Conservation (phyloP, 805 yeast species). For the Debaryomyces hansenii region DNA sequence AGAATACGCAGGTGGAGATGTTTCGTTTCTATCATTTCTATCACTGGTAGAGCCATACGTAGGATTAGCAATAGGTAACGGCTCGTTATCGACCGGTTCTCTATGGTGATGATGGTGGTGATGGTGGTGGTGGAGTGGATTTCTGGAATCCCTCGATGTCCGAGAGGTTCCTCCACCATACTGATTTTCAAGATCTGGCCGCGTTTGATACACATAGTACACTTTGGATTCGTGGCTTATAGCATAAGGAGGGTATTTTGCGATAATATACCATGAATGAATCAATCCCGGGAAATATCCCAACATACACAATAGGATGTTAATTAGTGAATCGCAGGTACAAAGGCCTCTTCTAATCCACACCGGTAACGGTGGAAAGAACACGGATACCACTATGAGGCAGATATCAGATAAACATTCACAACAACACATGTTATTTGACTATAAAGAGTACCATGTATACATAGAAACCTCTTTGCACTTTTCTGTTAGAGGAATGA, state of each 20-base stretch:
- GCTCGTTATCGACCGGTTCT: conserved; percentile 2
- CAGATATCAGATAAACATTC: conserved; percentile 51
- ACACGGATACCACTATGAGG: conserved; percentile 57
- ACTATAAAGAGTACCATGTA: too few species aligned
- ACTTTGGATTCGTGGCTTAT: conserved; percentile 23
- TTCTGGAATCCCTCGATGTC: conserved; percentile 5
- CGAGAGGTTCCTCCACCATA: not conserved
- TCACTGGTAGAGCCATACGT: conserved; percentile 28
- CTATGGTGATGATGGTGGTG: conserved; percentile 23
- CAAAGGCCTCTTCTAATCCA: conserved; percentile 63
- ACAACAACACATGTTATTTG: conserved; percentile 15
- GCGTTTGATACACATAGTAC: conserved; percentile 31
- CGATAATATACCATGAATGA: conserved; percentile 51
- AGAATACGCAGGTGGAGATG: conserved; percentile 32
- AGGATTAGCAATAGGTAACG: conserved; percentile 9
- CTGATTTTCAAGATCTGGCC: conserved; percentile 32
- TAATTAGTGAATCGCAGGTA: conserved; percentile 49
- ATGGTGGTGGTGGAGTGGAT: conserved; percentile 13
- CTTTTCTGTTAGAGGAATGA: not conserved
- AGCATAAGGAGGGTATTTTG: conserved; percentile 44
- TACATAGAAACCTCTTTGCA: not conserved
- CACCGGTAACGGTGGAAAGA: conserved; percentile 77
- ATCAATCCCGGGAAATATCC: conserved; percentile 54
- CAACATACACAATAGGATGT: conserved; percentile 42
- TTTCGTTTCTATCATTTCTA: conserved; percentile 1